These are phyloP conservation scores for Cucurbita pepo DNA, from an alignment of 306 rosid species.

Conservation along the genomic window DNA sequence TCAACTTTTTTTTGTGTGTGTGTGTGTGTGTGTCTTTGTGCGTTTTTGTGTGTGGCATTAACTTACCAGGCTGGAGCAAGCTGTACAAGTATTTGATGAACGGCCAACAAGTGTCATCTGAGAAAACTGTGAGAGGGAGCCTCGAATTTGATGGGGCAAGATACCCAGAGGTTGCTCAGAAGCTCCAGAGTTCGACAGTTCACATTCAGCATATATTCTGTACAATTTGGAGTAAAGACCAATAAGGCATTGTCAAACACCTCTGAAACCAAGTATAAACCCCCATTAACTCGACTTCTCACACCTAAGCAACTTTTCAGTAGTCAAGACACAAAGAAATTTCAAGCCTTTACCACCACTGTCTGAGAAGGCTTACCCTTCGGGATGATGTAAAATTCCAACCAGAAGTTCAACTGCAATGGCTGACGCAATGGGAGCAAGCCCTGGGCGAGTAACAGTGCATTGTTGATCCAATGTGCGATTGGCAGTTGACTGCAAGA, in stretches of 20 bases:
- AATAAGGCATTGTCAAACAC: slow-evolving; percentile 4
- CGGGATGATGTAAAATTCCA: slow-evolving; percentile 78
- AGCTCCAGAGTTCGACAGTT: slow-evolving; percentile 29
- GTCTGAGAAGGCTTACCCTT: slow-evolving; percentile 40
- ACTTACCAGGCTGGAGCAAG: slow-evolving; percentile 71
- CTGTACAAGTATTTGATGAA: slow-evolving; percentile 85
- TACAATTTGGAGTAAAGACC: not conserved
- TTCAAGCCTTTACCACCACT: not conserved
- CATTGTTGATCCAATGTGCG: slow-evolving; percentile 98
- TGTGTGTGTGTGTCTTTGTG: too few relatives aligned
- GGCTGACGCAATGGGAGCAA: slow-evolving; percentile 90
- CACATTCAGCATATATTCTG: slow-evolving; percentile 80
- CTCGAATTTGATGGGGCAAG: slow-evolving; percentile 93
- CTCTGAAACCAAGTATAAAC: not conserved
- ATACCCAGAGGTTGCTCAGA: slow-evolving; percentile 77
- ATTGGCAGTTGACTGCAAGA: slow-evolving; percentile 76
- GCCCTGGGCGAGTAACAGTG: slow-evolving; percentile 94
- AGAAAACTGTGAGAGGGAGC: slow-evolving; percentile 66
- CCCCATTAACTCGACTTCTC: not conserved
- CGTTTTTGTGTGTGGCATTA: not conserved
- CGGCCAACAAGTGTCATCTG: slow-evolving; percentile 87
- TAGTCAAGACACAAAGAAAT: not conserved
- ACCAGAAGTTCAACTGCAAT: slow-evolving; percentile 88
- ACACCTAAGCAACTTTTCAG: not conserved
- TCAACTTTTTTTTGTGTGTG: not conserved